These are phyloP conservation scores for Aspergillus sclerotioniger DNA, from an alignment of 495 filamentous ascomycete species.

Conservation along the genomic window DNA sequence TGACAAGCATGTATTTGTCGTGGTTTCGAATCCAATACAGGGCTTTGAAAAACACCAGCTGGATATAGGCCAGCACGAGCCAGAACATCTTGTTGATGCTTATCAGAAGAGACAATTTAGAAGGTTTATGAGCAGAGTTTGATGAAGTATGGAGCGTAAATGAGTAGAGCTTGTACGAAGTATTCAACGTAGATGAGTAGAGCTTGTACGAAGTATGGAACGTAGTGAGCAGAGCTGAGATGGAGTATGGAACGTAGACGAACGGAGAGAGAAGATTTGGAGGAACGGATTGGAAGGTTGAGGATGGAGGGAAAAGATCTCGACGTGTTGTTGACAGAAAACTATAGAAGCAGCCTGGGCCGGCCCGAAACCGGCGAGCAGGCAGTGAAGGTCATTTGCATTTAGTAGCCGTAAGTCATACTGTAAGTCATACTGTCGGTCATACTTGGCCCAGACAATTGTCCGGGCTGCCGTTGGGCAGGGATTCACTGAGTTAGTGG, in stretches of 20 bases:
- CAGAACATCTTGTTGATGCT: slow-evolving; percentile 13
- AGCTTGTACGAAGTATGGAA: not conserved
- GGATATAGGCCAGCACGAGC: slow-evolving; percentile 22
- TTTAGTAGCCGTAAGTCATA: not conserved
- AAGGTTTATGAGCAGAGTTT: no score
- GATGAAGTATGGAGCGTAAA: no score
- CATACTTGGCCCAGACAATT: no score
- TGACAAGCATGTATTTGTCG: slow-evolving; percentile 28
- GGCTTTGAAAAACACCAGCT: slow-evolving; percentile 21
- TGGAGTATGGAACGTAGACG: no score
- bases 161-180: not conserved
- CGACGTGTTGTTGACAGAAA: not conserved
- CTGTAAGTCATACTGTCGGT: not conserved
- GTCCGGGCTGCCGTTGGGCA: no score
- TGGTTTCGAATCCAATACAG: slow-evolving; percentile 30
- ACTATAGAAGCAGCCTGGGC: slow-evolving; percentile 2
- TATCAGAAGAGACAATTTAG: no score
- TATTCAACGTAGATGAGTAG: no score
- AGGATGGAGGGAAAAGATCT: not conserved
- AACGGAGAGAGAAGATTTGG: not conserved
- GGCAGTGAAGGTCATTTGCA: not conserved
- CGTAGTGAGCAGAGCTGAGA: no score
- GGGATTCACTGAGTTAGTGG: no score
- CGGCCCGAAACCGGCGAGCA: slow-evolving; percentile 30
- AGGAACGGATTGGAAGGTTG: not conserved